Conservation (phyloP, 2,329 filamentous ascomycete species). For the Sclerotinia spermophila region DNA sequence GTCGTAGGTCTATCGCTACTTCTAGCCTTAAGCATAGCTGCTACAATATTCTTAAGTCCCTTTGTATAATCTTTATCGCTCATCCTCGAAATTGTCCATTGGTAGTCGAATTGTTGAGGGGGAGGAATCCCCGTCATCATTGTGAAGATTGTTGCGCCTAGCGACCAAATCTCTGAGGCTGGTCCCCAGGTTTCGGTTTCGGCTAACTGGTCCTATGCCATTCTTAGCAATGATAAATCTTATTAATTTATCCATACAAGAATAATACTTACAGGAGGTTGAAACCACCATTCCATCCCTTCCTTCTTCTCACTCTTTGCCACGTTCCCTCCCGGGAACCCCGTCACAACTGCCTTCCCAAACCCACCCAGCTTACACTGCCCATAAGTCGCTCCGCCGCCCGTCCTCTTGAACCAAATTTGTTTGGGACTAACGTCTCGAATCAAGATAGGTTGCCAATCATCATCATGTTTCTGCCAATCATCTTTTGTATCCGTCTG, state of each 20-base stretch:
- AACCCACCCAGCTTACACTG: slow-evolving; percentile 53
- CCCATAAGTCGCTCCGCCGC: slow-evolving; percentile 49
- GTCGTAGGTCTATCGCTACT: slow-evolving; percentile 25
- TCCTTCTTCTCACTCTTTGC: slow-evolving; percentile 23
- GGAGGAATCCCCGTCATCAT: slow-evolving; percentile 37
- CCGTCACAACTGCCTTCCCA: slow-evolving; percentile 36
- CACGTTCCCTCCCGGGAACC: slow-evolving; percentile 21
- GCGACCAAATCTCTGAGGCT: slow-evolving; percentile 30
- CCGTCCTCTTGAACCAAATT: slow-evolving; percentile 49
- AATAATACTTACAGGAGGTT: neutral
- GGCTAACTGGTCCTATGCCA: slow-evolving; percentile 30
- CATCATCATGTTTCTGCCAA: slow-evolving; percentile 36
- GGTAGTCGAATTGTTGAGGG: slow-evolving; percentile 26
- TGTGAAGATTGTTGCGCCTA: slow-evolving; percentile 33
- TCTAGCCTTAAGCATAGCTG: slow-evolving; percentile 27
- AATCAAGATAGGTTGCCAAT: slow-evolving; percentile 53
- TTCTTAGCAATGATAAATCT: neutral
- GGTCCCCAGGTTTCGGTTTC: slow-evolving; percentile 24
- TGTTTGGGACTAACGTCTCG: slow-evolving; percentile 46
- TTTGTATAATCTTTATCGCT: slow-evolving; percentile 29
- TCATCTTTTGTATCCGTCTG: slow-evolving; percentile 28
- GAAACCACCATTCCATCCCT: slow-evolving; percentile 16
- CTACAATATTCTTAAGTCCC: slow-evolving; percentile 27
- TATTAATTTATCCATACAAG: neutral
- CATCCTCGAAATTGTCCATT: slow-evolving; percentile 32